A percentile compares a stretch with the other conserved stretches of the same genome.
phyloP scores from a whole-genome alignment of 2,329 filamentous ascomycete genomes.

The Sphaceloma murrayae region DNA sequence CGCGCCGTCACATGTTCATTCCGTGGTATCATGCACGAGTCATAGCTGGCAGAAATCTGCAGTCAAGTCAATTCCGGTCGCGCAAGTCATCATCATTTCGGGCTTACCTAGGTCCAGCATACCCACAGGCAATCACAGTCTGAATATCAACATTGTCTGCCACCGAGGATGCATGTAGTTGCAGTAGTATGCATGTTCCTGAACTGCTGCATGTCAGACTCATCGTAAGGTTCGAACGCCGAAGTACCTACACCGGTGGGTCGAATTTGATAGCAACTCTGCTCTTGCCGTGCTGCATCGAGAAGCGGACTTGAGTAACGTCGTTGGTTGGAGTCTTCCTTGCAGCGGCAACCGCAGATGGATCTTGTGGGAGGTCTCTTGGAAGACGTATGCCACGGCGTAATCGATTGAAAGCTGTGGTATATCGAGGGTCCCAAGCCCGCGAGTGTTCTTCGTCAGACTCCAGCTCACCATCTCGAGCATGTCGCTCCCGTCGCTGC shows the following conservation, averaged over 20 bases:
- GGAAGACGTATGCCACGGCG: slow-evolving; percentile 5
- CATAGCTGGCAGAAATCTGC: slow-evolving; percentile 10
- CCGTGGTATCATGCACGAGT: slow-evolving; percentile 2
- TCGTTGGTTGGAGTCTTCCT: slow-evolving; percentile 9
- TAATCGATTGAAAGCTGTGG: slow-evolving; percentile 13
- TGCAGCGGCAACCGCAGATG: not conserved
- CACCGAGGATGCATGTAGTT: slow-evolving; percentile 74
- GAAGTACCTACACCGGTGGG: slow-evolving; percentile 52
- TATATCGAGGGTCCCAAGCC: slow-evolving; percentile 17
- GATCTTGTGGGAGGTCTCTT: not conserved
- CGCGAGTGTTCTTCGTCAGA: slow-evolving; percentile 11
- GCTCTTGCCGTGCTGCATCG: slow-evolving; percentile 71
- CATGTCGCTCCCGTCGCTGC: slow-evolving; percentile 15
- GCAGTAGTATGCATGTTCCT: slow-evolving; percentile 74
- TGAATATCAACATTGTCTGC: slow-evolving; percentile 82
- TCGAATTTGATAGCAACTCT: slow-evolving; percentile 82
- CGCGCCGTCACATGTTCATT: slow-evolving; percentile 2
- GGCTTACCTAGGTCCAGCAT: slow-evolving; percentile 67
- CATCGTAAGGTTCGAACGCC: not conserved
- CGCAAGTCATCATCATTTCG: not conserved
- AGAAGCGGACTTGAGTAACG: slow-evolving; percentile 61
- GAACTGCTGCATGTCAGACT: slow-evolving; percentile 38
- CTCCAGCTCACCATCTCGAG: slow-evolving; percentile 15
- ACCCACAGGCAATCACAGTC: slow-evolving; percentile 73
- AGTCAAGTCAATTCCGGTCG: not conserved